Percentiles rank a stretch among this genome's conserved stretches.
Evolutionary conservation across 192 early-diverging fungal genomes (phyloP).

Genomic region (Rhizophagus clarus): DNA sequence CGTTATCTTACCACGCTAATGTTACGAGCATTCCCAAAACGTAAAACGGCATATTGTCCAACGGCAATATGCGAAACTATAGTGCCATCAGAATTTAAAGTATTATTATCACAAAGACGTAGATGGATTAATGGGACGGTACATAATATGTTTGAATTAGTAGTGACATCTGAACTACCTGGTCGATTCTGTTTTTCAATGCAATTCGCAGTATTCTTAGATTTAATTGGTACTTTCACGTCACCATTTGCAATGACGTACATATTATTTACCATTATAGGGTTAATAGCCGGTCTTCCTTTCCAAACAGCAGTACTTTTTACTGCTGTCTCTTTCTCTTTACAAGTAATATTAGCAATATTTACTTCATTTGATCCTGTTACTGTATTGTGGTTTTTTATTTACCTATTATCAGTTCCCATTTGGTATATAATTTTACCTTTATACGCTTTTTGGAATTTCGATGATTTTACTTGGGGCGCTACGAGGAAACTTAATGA

Average conservation of each 20-base stretch:
- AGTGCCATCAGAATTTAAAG: conserved; percentile 76
- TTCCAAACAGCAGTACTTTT: no score
- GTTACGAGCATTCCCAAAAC: conserved; percentile 77
- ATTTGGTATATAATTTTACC: no score
- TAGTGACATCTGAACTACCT: conserved; percentile 80
- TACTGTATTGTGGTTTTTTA: no score
- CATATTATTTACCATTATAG: no score
- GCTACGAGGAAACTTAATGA: conserved; percentile 72
- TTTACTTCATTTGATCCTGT: no score
- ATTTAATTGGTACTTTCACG: conserved; percentile 88
- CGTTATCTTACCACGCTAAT: conserved; percentile 82
- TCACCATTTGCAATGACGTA: conserved; percentile 72
- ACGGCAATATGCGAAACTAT: conserved; percentile 78
- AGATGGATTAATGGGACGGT: conserved; percentile 97
- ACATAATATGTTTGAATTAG: conserved; percentile 82
- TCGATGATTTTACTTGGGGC: conserved; percentile 78
- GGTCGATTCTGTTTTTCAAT: conserved; percentile 89
- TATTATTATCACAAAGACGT: conserved; percentile 84
- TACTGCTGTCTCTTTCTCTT: no score
- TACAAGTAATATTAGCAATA: no score
- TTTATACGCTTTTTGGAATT: not conserved
- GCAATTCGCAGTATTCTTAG: conserved; percentile 97
- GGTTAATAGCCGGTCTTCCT: no score
- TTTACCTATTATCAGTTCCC: no score
- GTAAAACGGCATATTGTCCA: conserved; percentile 84